These are phyloP conservation scores for Metschnikowia arizonensis DNA, from an alignment of 805 yeast species.

Conservation along the genomic window DNA sequence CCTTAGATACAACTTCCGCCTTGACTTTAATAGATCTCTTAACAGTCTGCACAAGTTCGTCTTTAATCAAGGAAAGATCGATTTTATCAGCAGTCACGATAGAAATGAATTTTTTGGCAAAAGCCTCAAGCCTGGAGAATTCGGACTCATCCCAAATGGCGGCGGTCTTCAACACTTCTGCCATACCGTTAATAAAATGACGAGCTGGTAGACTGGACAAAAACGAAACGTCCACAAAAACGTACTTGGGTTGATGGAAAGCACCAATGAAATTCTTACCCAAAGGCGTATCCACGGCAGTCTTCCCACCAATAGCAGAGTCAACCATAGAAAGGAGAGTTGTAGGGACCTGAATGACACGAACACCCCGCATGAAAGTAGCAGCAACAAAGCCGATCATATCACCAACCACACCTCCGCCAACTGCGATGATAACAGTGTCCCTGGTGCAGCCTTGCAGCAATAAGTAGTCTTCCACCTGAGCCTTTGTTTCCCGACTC, in stretches of 20 bases:
- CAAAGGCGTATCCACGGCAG: slow-evolving; percentile 94
- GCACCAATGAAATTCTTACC: slow-evolving; percentile 97
- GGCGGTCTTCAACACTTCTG: slow-evolving; percentile 96
- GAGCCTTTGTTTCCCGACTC: slow-evolving; percentile 83
- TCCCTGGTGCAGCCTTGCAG: slow-evolving; percentile 89
- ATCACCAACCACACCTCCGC: slow-evolving; percentile 98
- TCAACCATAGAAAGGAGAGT: slow-evolving; percentile 95
- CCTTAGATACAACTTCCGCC: slow-evolving; percentile 89
- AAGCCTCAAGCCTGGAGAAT: slow-evolving; percentile 75
- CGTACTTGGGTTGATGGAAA: slow-evolving; percentile 91
- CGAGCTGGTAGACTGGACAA: slow-evolving; percentile 85
- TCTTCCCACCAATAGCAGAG: slow-evolving; percentile 96
- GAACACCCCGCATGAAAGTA: slow-evolving; percentile 96
- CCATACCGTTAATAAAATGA: slow-evolving; percentile 97
- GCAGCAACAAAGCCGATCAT: slow-evolving; percentile 99
- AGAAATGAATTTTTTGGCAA: slow-evolving; percentile 64
- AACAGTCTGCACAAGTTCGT: slow-evolving; percentile 74
- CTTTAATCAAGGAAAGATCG: slow-evolving; percentile 64
- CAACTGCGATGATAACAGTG: slow-evolving; percentile 88
- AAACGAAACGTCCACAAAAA: slow-evolving; percentile 84
- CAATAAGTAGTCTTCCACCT: slow-evolving; percentile 85
- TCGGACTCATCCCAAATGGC: slow-evolving; percentile 95
- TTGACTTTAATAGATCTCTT: slow-evolving; percentile 83
- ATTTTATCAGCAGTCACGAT: slow-evolving; percentile 45
- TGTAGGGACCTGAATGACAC: slow-evolving; percentile 92